Conservation (phyloP, 192 early-diverging fungal genomes). For the Pilaira anomala region DNA sequence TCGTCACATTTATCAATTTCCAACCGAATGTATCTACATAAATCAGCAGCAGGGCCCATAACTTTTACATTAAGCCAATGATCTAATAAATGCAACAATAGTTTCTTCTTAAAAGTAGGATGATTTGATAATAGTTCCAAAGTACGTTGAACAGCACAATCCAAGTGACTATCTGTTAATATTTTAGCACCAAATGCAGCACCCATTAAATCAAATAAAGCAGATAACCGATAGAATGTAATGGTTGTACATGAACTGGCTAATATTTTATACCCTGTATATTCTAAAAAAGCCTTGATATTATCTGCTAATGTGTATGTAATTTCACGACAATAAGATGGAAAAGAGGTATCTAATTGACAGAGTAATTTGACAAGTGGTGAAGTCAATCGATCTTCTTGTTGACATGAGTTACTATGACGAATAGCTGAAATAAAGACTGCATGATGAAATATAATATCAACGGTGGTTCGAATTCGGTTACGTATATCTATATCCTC, state of each 20-base stretch:
- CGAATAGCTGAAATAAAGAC: constrained; percentile 33
- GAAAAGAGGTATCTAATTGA: constrained; percentile 34
- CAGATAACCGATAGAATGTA: constrained; percentile 28
- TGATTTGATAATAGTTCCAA: constrained; percentile 24
- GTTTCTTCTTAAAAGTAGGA: constrained; percentile 12
- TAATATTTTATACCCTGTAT: constrained; percentile 35
- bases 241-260: neutral
- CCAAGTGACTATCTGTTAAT: constrained; percentile 29
- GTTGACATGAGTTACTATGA: neutral
- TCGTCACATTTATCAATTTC: constrained; percentile 33
- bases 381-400: constrained; percentile 26
- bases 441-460: constrained; percentile 38
- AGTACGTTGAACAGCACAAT: constrained; percentile 29
- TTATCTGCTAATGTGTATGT: constrained; percentile 38
- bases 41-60: constrained; percentile 18
- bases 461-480: constrained; percentile 32
- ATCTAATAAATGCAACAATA: constrained; percentile 22
- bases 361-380: constrained; percentile 30
- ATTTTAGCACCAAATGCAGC: constrained; percentile 32
- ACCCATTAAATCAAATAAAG: constrained; percentile 35
- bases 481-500: constrained; percentile 41
- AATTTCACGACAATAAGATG: constrained; percentile 35
- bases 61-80: constrained; percentile 23
- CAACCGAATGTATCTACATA: constrained; percentile 20
- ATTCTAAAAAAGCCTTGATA: constrained; percentile 39